Evolutionary conservation across 202 grass and related monocot species (phyloP).

Genomic region (Brachypodium distachyon): DNA sequence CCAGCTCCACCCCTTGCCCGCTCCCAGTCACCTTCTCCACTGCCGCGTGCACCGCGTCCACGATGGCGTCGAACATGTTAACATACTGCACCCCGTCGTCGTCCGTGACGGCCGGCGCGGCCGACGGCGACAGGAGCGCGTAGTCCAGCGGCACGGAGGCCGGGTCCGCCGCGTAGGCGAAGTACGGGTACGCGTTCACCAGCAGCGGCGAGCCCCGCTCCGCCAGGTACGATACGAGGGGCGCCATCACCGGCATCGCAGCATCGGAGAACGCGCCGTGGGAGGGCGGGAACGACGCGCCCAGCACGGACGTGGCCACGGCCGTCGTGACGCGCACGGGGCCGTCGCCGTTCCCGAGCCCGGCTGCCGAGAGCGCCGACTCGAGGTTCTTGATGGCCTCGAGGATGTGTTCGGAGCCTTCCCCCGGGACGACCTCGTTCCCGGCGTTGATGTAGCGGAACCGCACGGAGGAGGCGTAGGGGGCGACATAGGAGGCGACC

Average conservation of each 20-base stretch:
- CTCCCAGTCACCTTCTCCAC: constrained; percentile 49
- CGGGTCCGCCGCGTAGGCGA: constrained; percentile 52
- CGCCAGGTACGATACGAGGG: constrained; percentile 44
- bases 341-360: no score
- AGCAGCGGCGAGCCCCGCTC: constrained; percentile 48
- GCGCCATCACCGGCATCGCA: constrained; percentile 23
- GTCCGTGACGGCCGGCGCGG: constrained; percentile 30
- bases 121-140: constrained; percentile 45
- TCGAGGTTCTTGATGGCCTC: constrained; percentile 73
- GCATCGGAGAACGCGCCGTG: constrained; percentile 64
- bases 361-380: constrained; percentile 34
- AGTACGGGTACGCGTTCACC: constrained; percentile 83
- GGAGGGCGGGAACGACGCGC: constrained; percentile 74
- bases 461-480: constrained; percentile 47
- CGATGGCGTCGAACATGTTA: constrained; percentile 90
- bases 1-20: constrained; percentile 26
- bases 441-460: constrained; percentile 79
- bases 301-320: constrained; percentile 64
- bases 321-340: constrained; percentile 66
- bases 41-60: constrained; percentile 68
- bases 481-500: constrained; percentile 65
- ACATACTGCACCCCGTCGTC: constrained; percentile 31
- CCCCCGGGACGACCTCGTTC: constrained; percentile 81
- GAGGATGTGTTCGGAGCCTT: constrained; percentile 37
- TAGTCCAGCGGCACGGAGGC: constrained; percentile 53